Evolutionary conservation across 2,329 filamentous ascomycete genomes (phyloP).

Genomic region (Penicillium capsulatum): DNA sequence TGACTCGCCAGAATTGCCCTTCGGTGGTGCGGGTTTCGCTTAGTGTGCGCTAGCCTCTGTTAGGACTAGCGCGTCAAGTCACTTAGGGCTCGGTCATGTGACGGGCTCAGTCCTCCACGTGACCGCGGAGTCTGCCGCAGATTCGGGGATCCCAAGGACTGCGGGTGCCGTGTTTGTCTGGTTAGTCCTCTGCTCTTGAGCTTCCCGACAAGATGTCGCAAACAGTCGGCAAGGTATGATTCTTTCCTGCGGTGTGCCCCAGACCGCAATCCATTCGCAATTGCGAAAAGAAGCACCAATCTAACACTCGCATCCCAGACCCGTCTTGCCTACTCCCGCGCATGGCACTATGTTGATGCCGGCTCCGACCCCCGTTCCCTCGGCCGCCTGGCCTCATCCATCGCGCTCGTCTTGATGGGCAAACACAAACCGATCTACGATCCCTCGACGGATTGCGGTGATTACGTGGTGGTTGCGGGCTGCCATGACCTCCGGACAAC

Average conservation of each 20-base stretch:
- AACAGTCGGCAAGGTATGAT: conserved; percentile 42
- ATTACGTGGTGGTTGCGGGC: conserved; percentile 93
- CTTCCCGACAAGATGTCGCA: conserved; percentile 40
- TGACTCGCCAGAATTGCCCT: conserved; percentile 30
- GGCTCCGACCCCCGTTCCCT: conserved; percentile 69
- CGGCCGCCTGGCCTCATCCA: conserved; percentile 81
- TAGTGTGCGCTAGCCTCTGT: conserved; percentile 29
- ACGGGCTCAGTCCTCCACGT: conserved; percentile 1
- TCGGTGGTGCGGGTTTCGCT: conserved; percentile 45
- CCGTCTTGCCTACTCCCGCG: conserved; percentile 88
- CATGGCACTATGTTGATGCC: conserved; percentile 88
- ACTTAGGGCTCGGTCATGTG: conserved; percentile 35
- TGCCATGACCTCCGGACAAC: conserved; percentile 84
- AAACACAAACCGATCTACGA: conserved; percentile 99
- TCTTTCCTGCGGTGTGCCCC: neutral
- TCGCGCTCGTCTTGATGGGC: conserved; percentile 87
- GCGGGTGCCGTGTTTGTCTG: conserved; percentile 11
- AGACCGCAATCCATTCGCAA: neutral
- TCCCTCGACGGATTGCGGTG: conserved; percentile 95
- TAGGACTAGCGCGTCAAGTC: conserved; percentile 9
- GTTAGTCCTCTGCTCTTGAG: conserved; percentile 10
- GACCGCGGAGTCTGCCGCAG: conserved; percentile 9
- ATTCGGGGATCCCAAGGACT: conserved; percentile 11
- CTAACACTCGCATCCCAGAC: conserved; percentile 57
- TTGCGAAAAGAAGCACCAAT: neutral